Percentiles rank a stretch among this genome's conserved stretches.
Conservation (phyloP, 176 grass and related monocot genomes). For the Aegilops sharonensis region DNA sequence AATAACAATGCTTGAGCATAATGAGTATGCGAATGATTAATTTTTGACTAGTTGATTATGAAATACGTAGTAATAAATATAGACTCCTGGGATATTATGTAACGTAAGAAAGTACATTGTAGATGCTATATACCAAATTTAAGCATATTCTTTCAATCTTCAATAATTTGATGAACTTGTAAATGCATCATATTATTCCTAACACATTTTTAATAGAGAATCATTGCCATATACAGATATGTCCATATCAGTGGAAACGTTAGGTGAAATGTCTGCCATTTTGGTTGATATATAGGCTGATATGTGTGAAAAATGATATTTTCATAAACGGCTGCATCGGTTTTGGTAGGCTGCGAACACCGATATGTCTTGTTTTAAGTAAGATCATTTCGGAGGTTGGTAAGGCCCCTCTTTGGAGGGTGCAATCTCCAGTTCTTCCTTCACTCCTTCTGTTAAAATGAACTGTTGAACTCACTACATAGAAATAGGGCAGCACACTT, state of each 20-base stretch:
- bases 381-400: neutral
- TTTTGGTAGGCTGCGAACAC: neutral
- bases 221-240: too few species aligned
- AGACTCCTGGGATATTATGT: too few species aligned
- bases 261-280: neutral
- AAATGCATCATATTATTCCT: too few species aligned
- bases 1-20: too few species aligned
- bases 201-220: too few species aligned
- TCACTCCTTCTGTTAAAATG: neutral
- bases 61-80: too few species aligned
- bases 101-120: too few species aligned
- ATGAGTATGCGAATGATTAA: too few species aligned
- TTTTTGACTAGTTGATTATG: too few species aligned
- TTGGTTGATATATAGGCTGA: neutral
- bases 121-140: too few species aligned
- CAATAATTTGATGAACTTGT: too few species aligned
- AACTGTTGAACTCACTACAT: neutral
- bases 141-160: too few species aligned
- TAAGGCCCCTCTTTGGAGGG: neutral
- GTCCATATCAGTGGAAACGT: neutral
- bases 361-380: neutral
- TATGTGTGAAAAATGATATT: neutral
- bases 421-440: conserved; percentile 2
- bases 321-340: neutral
- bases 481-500: neutral